These are phyloP conservation scores for Zhuliangozyma blackwelliae DNA, from an alignment of 1,139 yeast species.

Conservation along the genomic window DNA sequence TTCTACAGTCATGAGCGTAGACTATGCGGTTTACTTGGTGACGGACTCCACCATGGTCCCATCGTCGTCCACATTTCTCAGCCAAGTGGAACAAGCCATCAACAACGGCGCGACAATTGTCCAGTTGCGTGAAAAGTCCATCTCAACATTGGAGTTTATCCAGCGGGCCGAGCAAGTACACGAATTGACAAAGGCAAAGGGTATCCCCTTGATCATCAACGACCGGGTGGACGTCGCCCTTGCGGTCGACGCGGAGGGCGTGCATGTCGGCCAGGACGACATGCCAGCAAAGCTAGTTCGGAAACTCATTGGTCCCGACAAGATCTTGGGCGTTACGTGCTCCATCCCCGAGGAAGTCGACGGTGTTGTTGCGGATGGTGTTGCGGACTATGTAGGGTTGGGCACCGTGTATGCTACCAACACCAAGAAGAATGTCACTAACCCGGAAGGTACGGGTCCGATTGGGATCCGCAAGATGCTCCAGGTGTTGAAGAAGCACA, in stretches of 20 bases:
- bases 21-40: constrained; percentile 70
- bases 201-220: constrained; percentile 79
- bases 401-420: constrained; percentile 77
- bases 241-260: constrained; percentile 87
- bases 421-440: constrained; percentile 56
- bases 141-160: constrained; percentile 67
- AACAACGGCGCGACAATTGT: constrained; percentile 74
- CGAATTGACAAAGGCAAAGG: constrained; percentile 50
- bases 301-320: constrained; percentile 61
- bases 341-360: constrained; percentile 55
- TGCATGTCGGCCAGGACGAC: constrained; percentile 93
- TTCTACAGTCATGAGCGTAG: constrained; percentile 17
- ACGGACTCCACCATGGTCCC: constrained; percentile 82
- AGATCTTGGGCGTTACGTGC: constrained; percentile 79
- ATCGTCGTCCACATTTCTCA: constrained; percentile 49
- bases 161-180: constrained; percentile 59
- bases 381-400: constrained; percentile 80
- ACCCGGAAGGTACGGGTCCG: constrained; percentile 54
- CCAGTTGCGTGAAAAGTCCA: constrained; percentile 77
- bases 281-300: constrained; percentile 65
- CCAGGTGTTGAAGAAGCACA: constrained; percentile 38
- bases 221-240: constrained; percentile 88
- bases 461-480: constrained; percentile 59
- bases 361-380: constrained; percentile 47
- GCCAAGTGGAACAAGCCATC: constrained; percentile 60